Percentiles rank a stretch among this genome's conserved stretches.
phyloP scores from a whole-genome alignment of 352 stramenopile species.

The Peronospora farinosa region DNA sequence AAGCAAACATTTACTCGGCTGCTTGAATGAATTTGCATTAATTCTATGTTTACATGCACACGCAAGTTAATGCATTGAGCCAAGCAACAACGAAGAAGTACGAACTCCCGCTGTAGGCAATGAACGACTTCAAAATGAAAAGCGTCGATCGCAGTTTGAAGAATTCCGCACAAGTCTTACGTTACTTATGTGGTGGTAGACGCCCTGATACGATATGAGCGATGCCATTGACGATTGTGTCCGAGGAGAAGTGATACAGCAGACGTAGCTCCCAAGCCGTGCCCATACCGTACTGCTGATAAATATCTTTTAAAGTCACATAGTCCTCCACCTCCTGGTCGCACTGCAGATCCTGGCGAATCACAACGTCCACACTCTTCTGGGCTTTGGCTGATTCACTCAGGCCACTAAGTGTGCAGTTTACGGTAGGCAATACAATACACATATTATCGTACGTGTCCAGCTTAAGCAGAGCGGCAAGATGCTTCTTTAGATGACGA shows the following conservation, averaged over 20 bases:
- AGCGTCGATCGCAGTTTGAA: conserved; percentile 4
- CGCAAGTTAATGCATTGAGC: not conserved
- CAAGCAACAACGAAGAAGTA: conserved; percentile 1
- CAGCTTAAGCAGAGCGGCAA: conserved; percentile 46
- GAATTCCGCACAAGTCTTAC: not conserved
- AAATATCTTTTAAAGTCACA: conserved; percentile 71
- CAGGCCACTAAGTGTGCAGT: conserved; percentile 48
- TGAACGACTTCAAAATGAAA: conserved; percentile 14
- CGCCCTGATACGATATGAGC: conserved; percentile 42
- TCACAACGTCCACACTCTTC: conserved; percentile 14
- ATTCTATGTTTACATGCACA: not conserved
- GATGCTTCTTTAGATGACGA: conserved; percentile 63
- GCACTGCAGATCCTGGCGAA: conserved; percentile 62
- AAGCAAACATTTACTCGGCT: too few species aligned
- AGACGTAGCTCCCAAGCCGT: conserved; percentile 63
- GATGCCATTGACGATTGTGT: conserved; percentile 61
- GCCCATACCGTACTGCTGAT: conserved; percentile 73
- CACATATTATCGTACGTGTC: conserved; percentile 40
- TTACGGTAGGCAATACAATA: conserved; percentile 51
- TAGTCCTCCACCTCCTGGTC: conserved; percentile 73
- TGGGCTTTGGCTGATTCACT: conserved; percentile 13
- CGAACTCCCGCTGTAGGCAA: not conserved
- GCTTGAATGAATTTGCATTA: too few species aligned
- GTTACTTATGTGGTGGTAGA: conserved; percentile 12
- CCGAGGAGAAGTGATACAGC: conserved; percentile 70